Evolutionary conservation across 305 asterid species (phyloP), one percentile per base, ranked within the genome.

Genomic region (Fraxinus velutina): DNA sequence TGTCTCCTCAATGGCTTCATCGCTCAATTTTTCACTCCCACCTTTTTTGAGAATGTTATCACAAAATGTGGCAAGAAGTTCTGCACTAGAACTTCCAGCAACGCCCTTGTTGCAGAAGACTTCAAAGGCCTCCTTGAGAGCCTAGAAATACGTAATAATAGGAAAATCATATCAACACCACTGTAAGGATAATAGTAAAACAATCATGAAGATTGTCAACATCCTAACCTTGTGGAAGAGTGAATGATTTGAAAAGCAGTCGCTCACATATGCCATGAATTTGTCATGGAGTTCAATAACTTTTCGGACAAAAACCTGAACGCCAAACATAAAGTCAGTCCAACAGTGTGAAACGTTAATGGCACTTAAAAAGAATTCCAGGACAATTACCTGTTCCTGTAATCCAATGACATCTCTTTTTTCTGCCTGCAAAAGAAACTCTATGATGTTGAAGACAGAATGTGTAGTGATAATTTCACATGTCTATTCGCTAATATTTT

Each of bases 31-130:
- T 84, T 93, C 98, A 86, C 91, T 93, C 72, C 97, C 97, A 72
- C 98, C 98, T 86, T 92, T 93, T 73, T 94, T 92, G 84, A 94
- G 92, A 86, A 95, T 92, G 90, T 96, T 93, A 87, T 94, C 98
- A 66, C 99, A 96, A 87, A 92, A 96, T 75, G 99, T 91, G 37
- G 99, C 98, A 7, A 96, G 95, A 85, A 96, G 93, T 83, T 96
- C 99, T 0, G 98, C 98, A 78, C 96, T 96, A 17, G 99, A 94
- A 87, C 97, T 93, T 84, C 99, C 99, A 84, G 97, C 94, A 84
- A 96, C 94, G 42, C 97, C 97, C 87, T 96, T 95, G 87, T 96
- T 94, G 92, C 98, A 94, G 85, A 96, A 96, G 74, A 91, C 88
- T 86, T 96, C 98, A 80, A 94, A 94, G 75, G 99, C 98, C 88